These are phyloP conservation scores for Fusarium chuoi DNA, from an alignment of 2,329 filamentous ascomycete genomes.

Conservation along the genomic window DNA sequence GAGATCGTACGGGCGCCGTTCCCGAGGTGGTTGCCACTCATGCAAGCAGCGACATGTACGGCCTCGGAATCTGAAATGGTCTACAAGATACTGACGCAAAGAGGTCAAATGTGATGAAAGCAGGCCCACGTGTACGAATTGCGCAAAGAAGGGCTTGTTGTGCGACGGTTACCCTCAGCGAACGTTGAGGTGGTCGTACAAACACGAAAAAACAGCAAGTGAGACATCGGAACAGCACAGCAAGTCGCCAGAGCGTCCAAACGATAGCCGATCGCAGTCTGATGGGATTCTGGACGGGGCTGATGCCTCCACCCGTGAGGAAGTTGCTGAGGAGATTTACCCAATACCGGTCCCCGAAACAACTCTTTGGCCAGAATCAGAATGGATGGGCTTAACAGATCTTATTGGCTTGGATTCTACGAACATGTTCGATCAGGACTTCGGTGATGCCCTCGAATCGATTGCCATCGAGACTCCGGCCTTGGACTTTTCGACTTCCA, in stretches of 20 bases:
- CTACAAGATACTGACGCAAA: rapidly evolving
- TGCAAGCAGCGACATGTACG: neutral
- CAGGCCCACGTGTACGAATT: neutral
- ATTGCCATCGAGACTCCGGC: rapidly evolving
- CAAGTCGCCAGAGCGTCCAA: rapidly evolving
- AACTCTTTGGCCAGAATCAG: neutral
- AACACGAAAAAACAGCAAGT: neutral
- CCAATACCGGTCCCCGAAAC: no score
- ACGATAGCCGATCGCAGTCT: neutral
- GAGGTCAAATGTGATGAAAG: neutral
- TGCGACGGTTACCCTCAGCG: neutral
- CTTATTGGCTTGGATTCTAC: neutral
- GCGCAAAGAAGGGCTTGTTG: neutral
- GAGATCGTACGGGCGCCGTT: neutral
- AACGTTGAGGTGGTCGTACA: neutral
- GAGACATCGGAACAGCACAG: rapidly evolving
- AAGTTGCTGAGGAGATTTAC: neutral
- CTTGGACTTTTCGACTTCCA: neutral
- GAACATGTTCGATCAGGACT: neutral
- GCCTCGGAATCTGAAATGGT: rapidly evolving
- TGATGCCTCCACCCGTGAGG: rapidly evolving
- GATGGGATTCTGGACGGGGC: no score
- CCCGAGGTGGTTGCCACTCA: neutral
- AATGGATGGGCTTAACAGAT: neutral
- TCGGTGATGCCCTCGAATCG: neutral